phyloP scores from a whole-genome alignment of 2,329 filamentous ascomycete genomes.

The Sporothrix sp. region DNA sequence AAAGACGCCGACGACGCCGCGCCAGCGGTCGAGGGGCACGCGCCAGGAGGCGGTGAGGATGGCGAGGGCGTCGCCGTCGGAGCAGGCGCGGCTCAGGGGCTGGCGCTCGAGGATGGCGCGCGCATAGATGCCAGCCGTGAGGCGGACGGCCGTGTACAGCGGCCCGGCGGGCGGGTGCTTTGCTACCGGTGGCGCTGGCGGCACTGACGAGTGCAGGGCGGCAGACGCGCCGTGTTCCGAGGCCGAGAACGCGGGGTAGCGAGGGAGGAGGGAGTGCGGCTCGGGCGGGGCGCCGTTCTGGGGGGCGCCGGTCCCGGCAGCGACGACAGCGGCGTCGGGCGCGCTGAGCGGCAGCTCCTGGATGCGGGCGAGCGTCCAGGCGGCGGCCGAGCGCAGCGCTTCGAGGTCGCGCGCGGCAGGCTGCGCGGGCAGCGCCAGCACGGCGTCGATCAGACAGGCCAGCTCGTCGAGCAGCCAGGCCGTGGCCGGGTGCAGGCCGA shows the following conservation, averaged over 20 bases:
- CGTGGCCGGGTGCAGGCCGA: constrained; percentile 35
- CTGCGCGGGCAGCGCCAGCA: constrained; percentile 28
- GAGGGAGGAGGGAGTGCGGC: constrained; percentile 18
- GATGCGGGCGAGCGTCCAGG: constrained; percentile 32
- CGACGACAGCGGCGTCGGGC: constrained; percentile 15
- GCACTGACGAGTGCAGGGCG: too few relatives aligned
- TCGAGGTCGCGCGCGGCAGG: constrained; percentile 28
- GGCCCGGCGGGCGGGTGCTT: constrained; percentile 25
- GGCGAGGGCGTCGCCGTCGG: constrained; percentile 27
- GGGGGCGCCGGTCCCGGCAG: neutral
- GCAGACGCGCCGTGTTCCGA: neutral
- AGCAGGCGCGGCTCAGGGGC: constrained; percentile 32
- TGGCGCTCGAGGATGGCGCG: constrained; percentile 31
- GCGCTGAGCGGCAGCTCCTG: constrained; percentile 18
- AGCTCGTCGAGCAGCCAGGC: constrained; percentile 42
- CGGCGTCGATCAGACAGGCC: constrained; percentile 33
- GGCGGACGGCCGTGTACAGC: constrained; percentile 37
- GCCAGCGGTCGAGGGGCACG: constrained; percentile 33
- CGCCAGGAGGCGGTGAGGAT: constrained; percentile 35
- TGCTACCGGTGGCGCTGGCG: too few relatives aligned
- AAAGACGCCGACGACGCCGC: constrained; percentile 33
- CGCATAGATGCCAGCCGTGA: constrained; percentile 38
- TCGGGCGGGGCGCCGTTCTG: constrained; percentile 1
- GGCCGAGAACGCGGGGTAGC: constrained; percentile 15
- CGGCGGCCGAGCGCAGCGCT: constrained; percentile 29